A percentile compares a stretch with the other conserved stretches of the same genome.
Evolutionary conservation across 768 basidiomycete species (phyloP).

Genomic region (Coprinopsis sp.): DNA sequence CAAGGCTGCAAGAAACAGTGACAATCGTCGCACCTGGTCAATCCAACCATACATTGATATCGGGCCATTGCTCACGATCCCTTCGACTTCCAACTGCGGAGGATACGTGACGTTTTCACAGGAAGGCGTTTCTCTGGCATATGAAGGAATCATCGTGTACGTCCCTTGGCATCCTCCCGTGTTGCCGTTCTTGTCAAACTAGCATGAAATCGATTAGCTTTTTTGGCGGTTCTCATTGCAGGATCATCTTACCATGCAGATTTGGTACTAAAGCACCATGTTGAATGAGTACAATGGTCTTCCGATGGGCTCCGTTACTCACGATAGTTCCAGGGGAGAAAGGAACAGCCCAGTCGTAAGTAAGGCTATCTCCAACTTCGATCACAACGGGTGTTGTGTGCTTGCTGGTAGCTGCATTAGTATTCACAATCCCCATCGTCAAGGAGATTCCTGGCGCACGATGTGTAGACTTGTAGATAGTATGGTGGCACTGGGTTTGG

Average conservation of each 20-base stretch:
- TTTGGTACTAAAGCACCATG: slow-evolving; percentile 44
- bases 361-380: too few relatives aligned
- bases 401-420: too few relatives aligned
- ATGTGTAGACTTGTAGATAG: slow-evolving; percentile 56
- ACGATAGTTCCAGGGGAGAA: slow-evolving; percentile 56
- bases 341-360: slow-evolving; percentile 58
- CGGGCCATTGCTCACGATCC: slow-evolving; percentile 41
- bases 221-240: slow-evolving; percentile 1
- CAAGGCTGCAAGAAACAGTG: not conserved
- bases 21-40: slow-evolving; percentile 37
- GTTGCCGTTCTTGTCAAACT: slow-evolving; percentile 55
- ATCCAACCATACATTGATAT: slow-evolving; percentile 59
- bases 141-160: slow-evolving; percentile 50
- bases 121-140: slow-evolving; percentile 26
- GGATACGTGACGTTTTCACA: slow-evolving; percentile 51
- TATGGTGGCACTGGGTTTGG: slow-evolving; percentile 55
- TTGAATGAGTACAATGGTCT: slow-evolving; percentile 1
- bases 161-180: slow-evolving; percentile 58
- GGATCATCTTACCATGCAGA: slow-evolving; percentile 49
- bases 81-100: slow-evolving; percentile 40
- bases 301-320: slow-evolving; percentile 9
- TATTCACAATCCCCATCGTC: too few relatives aligned
- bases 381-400: too few relatives aligned
- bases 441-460: too few relatives aligned
- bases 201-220: not conserved